These are phyloP conservation scores for Phascolomyces articulosus DNA, from an alignment of 371 early-diverging fungal genomes.

Conservation along the genomic window DNA sequence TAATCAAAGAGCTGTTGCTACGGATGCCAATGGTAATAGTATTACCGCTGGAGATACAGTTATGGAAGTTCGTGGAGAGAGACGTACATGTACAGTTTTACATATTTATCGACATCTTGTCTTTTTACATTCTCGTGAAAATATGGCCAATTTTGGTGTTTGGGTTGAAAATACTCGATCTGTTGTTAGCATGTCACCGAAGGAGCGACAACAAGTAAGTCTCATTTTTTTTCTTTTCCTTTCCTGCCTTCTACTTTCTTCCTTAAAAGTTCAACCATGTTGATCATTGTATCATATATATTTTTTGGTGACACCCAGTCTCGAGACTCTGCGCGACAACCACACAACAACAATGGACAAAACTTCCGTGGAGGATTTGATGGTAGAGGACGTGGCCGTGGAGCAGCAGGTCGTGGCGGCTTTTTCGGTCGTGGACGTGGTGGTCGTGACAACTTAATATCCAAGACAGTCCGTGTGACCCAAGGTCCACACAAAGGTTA, in stretches of 20 bases:
- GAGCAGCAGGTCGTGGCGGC: conserved; percentile 57
- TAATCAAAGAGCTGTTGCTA: conserved; percentile 71
- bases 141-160: conserved; percentile 64
- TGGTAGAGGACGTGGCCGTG: conserved; percentile 54
- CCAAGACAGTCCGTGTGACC: conserved; percentile 87
- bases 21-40: conserved; percentile 76
- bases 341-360: conserved; percentile 3
- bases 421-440: conserved; percentile 68
- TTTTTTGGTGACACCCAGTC: neutral
- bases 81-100: conserved; percentile 65
- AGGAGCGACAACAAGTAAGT: conserved; percentile 28
- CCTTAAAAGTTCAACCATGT: no score
- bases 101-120: conserved; percentile 71
- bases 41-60: conserved; percentile 85
- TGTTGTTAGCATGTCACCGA: conserved; percentile 45
- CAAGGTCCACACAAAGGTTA: conserved; percentile 98
- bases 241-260: no score
- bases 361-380: conserved; percentile 31
- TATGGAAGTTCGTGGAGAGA: conserved; percentile 66
- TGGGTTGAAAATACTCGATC: conserved; percentile 68
- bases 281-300: no score
- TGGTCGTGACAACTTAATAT: conserved; percentile 82
- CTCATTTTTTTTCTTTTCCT: neutral
- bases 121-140: conserved; percentile 71
- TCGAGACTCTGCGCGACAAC: conserved; percentile 5